Evolutionary conservation across 345 rosid genomes (phyloP).

Genomic region (Angophora floribunda): DNA sequence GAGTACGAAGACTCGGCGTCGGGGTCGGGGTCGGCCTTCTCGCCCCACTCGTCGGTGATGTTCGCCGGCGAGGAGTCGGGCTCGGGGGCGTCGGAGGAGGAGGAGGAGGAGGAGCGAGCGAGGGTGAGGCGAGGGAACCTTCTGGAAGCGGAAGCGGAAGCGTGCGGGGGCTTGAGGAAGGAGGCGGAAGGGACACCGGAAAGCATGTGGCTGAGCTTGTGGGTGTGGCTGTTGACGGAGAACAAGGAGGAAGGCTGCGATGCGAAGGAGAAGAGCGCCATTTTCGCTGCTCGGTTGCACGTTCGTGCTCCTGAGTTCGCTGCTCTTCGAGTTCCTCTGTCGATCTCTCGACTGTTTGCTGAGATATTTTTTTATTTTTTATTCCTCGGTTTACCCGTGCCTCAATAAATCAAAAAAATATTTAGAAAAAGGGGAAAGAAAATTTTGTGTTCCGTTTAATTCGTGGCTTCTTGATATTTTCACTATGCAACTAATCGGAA

Average conservation of each 20-base stretch:
- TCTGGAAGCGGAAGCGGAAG: background rate
- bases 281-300: background rate
- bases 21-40: conserved; percentile 26
- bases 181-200: background rate
- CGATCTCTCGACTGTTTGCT: background rate
- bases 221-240: background rate
- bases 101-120: background rate
- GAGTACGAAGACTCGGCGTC: conserved; percentile 6
- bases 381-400: background rate
- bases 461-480: background rate
- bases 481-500: background rate
- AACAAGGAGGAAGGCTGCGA: conserved; percentile 2
- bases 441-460: background rate
- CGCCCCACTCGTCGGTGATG: conserved; percentile 86
- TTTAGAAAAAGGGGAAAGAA: background rate
- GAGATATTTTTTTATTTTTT: background rate
- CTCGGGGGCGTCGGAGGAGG: background rate
- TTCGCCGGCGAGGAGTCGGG: background rate
- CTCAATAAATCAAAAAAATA: background rate
- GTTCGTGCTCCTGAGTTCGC: background rate
- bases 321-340: background rate
- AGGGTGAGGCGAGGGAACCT: background rate
- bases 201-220: background rate
- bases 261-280: conserved; percentile 29
- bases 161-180: background rate